These are phyloP conservation scores for Phyllosticta citribraziliensis DNA, from an alignment of 2,329 filamentous ascomycete genomes.

Conservation along the genomic window DNA sequence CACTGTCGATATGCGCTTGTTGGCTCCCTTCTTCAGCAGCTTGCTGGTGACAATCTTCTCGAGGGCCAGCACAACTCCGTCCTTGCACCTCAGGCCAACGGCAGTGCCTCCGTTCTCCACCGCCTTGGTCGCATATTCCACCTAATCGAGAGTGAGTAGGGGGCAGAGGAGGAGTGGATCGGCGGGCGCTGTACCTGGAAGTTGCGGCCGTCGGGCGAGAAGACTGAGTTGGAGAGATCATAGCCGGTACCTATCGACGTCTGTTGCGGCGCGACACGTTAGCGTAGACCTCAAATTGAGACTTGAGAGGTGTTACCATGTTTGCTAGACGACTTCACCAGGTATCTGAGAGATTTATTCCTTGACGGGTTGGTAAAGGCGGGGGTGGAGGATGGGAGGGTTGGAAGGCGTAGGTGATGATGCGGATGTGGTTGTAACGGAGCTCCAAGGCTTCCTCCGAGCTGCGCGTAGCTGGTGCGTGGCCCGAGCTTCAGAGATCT, in stretches of 20 bases:
- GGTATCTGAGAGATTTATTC: neutral
- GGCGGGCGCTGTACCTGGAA: constrained; percentile 62
- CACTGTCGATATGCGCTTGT: constrained; percentile 93
- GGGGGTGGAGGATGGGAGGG: constrained; percentile 3
- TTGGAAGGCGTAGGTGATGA: neutral
- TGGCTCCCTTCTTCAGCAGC: constrained; percentile 86
- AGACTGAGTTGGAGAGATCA: constrained; percentile 98
- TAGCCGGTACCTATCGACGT: constrained; percentile 99
- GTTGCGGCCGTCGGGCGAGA: constrained; percentile 96
- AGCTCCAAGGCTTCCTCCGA: constrained; percentile 9
- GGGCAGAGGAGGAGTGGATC: neutral
- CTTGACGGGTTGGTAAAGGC: neutral
- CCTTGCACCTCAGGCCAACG: constrained; percentile 92
- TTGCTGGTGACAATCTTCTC: constrained; percentile 97
- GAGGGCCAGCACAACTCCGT: constrained; percentile 88
- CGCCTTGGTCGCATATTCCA: constrained; percentile 96
- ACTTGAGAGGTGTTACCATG: neutral
- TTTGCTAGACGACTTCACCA: neutral
- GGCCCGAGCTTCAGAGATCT: neutral
- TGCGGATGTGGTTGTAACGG: constrained; percentile 8
- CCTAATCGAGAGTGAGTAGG: constrained; percentile 31
- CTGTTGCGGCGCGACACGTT: constrained; percentile 37
- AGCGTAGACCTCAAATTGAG: neutral
- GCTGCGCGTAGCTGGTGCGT: constrained; percentile 5
- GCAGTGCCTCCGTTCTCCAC: constrained; percentile 97